A percentile compares a stretch with the other conserved stretches of the same genome.
Conservation (phyloP, 2,329 filamentous ascomycete species). For the Ophiostoma triangulosporum region DNA sequence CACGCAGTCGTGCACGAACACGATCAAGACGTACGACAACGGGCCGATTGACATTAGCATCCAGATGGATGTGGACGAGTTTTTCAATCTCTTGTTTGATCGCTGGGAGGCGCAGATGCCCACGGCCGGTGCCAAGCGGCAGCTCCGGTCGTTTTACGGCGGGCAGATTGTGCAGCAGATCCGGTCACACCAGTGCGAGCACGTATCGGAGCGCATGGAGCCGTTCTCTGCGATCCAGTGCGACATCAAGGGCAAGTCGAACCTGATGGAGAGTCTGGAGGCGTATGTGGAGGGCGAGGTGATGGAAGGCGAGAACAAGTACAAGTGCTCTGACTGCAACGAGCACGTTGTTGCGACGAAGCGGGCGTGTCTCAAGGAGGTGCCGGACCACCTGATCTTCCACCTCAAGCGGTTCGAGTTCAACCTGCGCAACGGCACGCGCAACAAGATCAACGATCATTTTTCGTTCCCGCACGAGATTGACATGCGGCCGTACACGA, state of each 20-base stretch:
- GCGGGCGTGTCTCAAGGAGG: constrained; percentile 76
- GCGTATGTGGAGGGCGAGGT: constrained; percentile 95
- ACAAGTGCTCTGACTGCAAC: constrained; percentile 86
- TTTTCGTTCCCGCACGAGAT: constrained; percentile 78
- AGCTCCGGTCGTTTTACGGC: constrained; percentile 73
- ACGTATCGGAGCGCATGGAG: constrained; percentile 83
- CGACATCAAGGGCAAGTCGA: constrained; percentile 84
- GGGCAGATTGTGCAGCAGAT: constrained; percentile 90
- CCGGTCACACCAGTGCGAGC: constrained; percentile 84
- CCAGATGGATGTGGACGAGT: constrained; percentile 98
- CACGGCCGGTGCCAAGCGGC: constrained; percentile 51
- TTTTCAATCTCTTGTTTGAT: constrained; percentile 88
- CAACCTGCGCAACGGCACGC: constrained; percentile 59
- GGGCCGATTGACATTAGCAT: constrained; percentile 70
- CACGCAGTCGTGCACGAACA: constrained; percentile 56
- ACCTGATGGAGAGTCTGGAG: constrained; percentile 72
- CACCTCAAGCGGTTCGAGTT: constrained; percentile 85
- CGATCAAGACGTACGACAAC: constrained; percentile 73
- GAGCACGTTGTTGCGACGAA: constrained; percentile 88
- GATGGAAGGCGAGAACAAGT: constrained; percentile 97
- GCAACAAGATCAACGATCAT: constrained; percentile 89
- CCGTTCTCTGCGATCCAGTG: constrained; percentile 91
- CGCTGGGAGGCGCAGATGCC: constrained; percentile 75
- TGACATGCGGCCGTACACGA: constrained; percentile 79
- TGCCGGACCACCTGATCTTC: constrained; percentile 89